These are phyloP conservation scores for Fraxinus cuspidata DNA, from an alignment of 257 asterid genomes.

Conservation along the genomic window DNA sequence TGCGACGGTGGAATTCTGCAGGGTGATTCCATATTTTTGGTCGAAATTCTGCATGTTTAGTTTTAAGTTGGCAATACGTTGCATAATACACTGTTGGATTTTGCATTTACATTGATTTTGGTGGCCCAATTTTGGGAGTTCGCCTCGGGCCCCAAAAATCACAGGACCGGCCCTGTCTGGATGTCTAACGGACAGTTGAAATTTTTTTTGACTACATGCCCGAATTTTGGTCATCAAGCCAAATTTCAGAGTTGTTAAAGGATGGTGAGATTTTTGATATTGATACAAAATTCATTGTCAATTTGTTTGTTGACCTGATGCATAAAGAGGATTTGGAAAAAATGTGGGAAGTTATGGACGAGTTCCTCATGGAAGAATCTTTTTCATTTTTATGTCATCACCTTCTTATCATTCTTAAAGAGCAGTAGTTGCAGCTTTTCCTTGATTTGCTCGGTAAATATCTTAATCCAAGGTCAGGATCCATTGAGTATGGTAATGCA, in stretches of 20 bases:
- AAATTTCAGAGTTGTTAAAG: slow-evolving; percentile 80
- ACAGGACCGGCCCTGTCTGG: too few species aligned
- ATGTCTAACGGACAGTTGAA: slow-evolving; percentile 79
- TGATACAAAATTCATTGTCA: slow-evolving; percentile 62
- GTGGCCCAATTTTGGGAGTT: too few species aligned
- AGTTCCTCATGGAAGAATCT: slow-evolving; percentile 67
- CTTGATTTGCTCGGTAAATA: slow-evolving; percentile 61
- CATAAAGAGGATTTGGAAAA: slow-evolving; percentile 67
- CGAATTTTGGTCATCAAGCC: slow-evolving; percentile 85
- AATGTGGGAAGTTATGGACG: slow-evolving; percentile 75
- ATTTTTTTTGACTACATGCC: slow-evolving; percentile 91
- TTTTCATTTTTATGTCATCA: slow-evolving; percentile 78
- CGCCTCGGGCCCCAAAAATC: too few species aligned
- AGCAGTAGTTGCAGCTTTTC: slow-evolving; percentile 63
- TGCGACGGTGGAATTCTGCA: too few species aligned
- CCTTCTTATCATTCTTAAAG: slow-evolving; percentile 82
- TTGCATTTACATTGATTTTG: too few species aligned
- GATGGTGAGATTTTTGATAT: slow-evolving; percentile 72
- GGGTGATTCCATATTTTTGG: too few species aligned
- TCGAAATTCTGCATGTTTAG: too few species aligned
- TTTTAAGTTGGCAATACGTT: too few species aligned
- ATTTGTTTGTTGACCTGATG: slow-evolving; percentile 74
- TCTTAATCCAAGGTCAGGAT: slow-evolving; percentile 51
- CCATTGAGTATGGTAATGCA: slow-evolving; percentile 32
- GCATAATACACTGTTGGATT: too few species aligned